These are phyloP conservation scores for Diutina catenulata DNA, from an alignment of 1,139 yeast species.

Conservation along the genomic window DNA sequence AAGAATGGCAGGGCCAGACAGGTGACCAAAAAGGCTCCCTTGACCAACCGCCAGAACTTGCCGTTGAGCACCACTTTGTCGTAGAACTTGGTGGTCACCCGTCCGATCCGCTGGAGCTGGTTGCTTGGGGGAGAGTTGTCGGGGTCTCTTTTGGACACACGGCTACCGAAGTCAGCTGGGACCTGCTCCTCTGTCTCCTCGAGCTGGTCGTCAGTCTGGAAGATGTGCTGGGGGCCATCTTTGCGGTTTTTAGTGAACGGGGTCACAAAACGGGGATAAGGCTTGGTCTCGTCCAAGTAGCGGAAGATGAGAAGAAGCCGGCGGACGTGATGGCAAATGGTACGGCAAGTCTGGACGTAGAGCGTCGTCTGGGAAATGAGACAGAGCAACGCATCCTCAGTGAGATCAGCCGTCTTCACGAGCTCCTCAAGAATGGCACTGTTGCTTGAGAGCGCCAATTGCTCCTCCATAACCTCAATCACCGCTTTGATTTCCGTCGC, in stretches of 20 bases:
- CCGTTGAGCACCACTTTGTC: constrained; percentile 12
- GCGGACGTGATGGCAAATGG: constrained; percentile 12
- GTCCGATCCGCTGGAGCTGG: constrained; percentile 14
- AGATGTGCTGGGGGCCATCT: neutral
- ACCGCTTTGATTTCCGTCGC: no score
- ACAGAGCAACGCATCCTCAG: constrained; percentile 9
- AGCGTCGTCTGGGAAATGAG: constrained; percentile 19
- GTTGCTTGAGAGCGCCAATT: no score
- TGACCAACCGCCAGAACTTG: constrained; percentile 22
- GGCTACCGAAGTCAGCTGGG: constrained; percentile 5
- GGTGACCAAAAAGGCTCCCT: constrained; percentile 16
- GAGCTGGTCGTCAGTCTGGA: constrained; percentile 6
- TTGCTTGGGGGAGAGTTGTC: constrained; percentile 20
- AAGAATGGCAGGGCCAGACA: constrained; percentile 19
- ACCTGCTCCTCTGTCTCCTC: constrained; percentile 10
- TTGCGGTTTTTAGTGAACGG: constrained; percentile 13
- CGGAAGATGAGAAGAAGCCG: constrained; percentile 17
- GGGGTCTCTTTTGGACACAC: constrained; percentile 15
- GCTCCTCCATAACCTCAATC: no score
- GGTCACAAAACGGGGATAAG: constrained; percentile 16
- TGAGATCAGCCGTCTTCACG: neutral
- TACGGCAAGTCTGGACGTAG: constrained; percentile 15
- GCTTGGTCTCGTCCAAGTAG: constrained; percentile 17
- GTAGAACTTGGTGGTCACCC: constrained; percentile 11
- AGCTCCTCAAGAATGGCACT: no score